Evolutionary conservation across 805 yeast genomes (phyloP).

Genomic region (Cyberlindnera xylosilytica): DNA sequence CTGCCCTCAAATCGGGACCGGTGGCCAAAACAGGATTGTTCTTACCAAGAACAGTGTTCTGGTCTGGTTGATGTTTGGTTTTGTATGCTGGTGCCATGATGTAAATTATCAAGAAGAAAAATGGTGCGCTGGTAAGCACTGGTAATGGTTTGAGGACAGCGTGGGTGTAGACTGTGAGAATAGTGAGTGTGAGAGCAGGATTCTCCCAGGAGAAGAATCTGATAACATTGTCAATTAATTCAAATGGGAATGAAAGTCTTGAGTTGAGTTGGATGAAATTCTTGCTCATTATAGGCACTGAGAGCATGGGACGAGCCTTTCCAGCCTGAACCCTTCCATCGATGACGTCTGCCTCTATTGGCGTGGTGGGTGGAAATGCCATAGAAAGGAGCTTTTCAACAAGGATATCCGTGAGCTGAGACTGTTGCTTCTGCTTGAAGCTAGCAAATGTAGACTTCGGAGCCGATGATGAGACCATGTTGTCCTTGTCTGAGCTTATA

Average conservation of each 20-base stretch:
- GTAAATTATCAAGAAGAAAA: slow-evolving; percentile 48
- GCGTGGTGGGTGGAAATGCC: slow-evolving; percentile 65
- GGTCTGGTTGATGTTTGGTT: slow-evolving; percentile 61
- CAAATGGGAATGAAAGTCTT: slow-evolving; percentile 60
- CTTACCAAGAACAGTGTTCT: slow-evolving; percentile 28
- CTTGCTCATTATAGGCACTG: slow-evolving; percentile 65
- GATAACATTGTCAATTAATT: slow-evolving; percentile 53
- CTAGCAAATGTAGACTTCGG: neutral
- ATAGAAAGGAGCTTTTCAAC: slow-evolving; percentile 68
- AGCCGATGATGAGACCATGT: slow-evolving; percentile 1
- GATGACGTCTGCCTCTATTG: slow-evolving; percentile 41
- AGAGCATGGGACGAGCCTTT: slow-evolving; percentile 61
- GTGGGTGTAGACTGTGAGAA: slow-evolving; percentile 48
- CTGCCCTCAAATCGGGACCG: slow-evolving; percentile 34
- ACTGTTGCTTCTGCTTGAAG: slow-evolving; percentile 10
- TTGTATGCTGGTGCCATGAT: slow-evolving; percentile 68
- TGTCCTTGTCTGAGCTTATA: slow-evolving; percentile 5
- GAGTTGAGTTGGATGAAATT: slow-evolving; percentile 63
- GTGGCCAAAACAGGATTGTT: slow-evolving; percentile 44
- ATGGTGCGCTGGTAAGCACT: slow-evolving; percentile 49
- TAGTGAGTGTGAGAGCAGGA: slow-evolving; percentile 58
- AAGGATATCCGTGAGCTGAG: slow-evolving; percentile 57
- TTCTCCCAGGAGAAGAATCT: slow-evolving; percentile 61
- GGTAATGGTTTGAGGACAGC: slow-evolving; percentile 58
- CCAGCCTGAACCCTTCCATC: slow-evolving; percentile 58